These are phyloP conservation scores for Phytophthora sp. DNA, from an alignment of 352 stramenopile genomes.

Conservation along the genomic window DNA sequence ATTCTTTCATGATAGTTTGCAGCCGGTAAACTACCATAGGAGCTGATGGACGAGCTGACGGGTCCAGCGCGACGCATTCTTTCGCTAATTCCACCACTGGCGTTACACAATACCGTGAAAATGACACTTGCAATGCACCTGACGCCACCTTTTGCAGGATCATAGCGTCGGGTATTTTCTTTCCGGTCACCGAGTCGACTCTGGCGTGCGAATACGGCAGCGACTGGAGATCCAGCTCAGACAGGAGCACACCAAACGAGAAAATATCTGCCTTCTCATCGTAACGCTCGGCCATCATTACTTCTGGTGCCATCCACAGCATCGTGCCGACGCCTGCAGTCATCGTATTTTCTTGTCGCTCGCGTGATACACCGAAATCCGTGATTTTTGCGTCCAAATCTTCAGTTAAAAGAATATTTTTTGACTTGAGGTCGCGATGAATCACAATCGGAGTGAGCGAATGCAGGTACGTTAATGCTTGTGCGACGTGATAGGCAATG, in stretches of 20 bases:
- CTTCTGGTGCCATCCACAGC: constrained; percentile 48
- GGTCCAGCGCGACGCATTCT: constrained; percentile 21
- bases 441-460: constrained; percentile 36
- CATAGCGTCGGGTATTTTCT: constrained; percentile 16
- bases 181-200: constrained; percentile 5
- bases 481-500: constrained; percentile 39
- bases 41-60: constrained; percentile 15
- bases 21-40: constrained; percentile 27
- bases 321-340: constrained; percentile 36
- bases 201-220: constrained; percentile 27
- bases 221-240: constrained; percentile 32
- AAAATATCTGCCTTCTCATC: constrained; percentile 45
- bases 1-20: constrained; percentile 27
- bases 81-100: constrained; percentile 17
- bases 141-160: constrained; percentile 29
- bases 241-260: constrained; percentile 41
- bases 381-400: constrained; percentile 44
- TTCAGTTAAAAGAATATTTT: constrained; percentile 43
- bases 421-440: constrained; percentile 48
- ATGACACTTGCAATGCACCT: constrained; percentile 16
- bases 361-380: constrained; percentile 44
- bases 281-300: constrained; percentile 44
- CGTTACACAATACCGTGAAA: constrained; percentile 8
- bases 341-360: constrained; percentile 37
- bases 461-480: constrained; percentile 34